Evolutionary conservation across 495 filamentous ascomycete species (phyloP).

Genomic region (Aspergillus asperescens): DNA sequence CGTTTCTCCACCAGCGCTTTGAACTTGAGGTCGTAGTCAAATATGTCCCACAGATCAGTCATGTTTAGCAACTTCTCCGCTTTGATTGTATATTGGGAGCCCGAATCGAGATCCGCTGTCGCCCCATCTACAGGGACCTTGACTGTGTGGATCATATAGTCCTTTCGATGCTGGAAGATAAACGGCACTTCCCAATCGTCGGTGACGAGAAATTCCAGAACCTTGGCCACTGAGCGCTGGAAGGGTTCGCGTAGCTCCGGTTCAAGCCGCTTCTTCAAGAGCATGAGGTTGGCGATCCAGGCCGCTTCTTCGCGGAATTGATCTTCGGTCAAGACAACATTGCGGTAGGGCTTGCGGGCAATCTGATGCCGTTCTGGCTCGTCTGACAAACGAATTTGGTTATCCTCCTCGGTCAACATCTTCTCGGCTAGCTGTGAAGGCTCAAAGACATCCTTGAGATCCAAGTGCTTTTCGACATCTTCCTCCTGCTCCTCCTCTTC

Average conservation of each 20-base stretch:
- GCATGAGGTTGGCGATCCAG: slow-evolving; percentile 86
- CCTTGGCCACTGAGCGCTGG: slow-evolving; percentile 78
- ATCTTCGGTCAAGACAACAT: slow-evolving; percentile 68
- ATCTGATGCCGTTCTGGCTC: slow-evolving; percentile 93
- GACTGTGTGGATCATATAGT: slow-evolving; percentile 90
- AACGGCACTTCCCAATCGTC: slow-evolving; percentile 94
- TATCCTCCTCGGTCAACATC: slow-evolving; percentile 92
- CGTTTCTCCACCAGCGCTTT: slow-evolving; percentile 85
- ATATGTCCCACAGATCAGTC: slow-evolving; percentile 88
- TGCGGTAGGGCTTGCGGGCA: slow-evolving; percentile 77
- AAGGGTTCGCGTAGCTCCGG: slow-evolving; percentile 72
- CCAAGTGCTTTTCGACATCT: slow-evolving; percentile 66
- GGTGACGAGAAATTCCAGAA: slow-evolving; percentile 89
- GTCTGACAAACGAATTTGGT: slow-evolving; percentile 76
- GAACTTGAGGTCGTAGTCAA: slow-evolving; percentile 92
- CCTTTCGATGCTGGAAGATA: slow-evolving; percentile 95
- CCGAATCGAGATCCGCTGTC: slow-evolving; percentile 52
- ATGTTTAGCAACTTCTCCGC: slow-evolving; percentile 89
- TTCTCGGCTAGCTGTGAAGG: slow-evolving; percentile 88
- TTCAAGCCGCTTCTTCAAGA: slow-evolving; percentile 72
- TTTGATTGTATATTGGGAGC: slow-evolving; percentile 63
- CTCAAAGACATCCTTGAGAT: slow-evolving; percentile 96
- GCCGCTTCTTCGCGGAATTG: slow-evolving; percentile 81
- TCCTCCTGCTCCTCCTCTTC: slow-evolving; percentile 61
- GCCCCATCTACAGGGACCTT: slow-evolving; percentile 56